Evolutionary conservation across 2,329 filamentous ascomycete genomes (phyloP), one percentile per base, ranked within the genome.

Genomic region (Emergomyces africanus): DNA sequence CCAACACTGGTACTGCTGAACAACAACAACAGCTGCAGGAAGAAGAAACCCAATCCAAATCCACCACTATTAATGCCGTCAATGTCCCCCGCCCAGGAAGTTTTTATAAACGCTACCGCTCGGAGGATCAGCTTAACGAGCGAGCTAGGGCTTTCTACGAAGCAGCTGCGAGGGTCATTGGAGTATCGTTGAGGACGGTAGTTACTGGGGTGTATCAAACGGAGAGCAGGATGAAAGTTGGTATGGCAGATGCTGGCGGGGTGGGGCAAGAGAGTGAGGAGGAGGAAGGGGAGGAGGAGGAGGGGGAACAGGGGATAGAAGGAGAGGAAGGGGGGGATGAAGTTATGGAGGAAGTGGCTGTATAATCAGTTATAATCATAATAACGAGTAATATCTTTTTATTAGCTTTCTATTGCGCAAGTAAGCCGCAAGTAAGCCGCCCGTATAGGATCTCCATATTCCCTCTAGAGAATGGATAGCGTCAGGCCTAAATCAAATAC

Each of bases 141-240:
- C 65, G 65, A 15, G 78, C 76, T 20, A 77, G 69, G 57, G 59
- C 66, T 0, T 81, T 85, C 60, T 81, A 81, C 64, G 72, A 79
- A 60, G 71, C 76, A 54, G 79, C 75, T 12, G 80, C 81, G 10
- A 73, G 72, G 61, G 66, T 79, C 18, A 75, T 75, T 6, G 82
- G 79, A 6, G 64, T 82, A 39, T 77, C 77, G 12, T 61, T 83
- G 51, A 70, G 76, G 30, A 77, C 75, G 41, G 69, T 85, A 49
- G 66, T 83, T 15, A 71, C 70, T 59, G 78, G 77, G 18, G 80
- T 84, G 0, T 75, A 73, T 51, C 70, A 75, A 41, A 74, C 77
- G 0, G 83, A 85, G 66, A 62, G 68, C 58, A 75, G 67, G 49
- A 23, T 59, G n/a, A 68, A 73, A 54, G 20, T 14, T 20, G 25